Base-by-base conservation (phyloP, 2,329 filamentous ascomycete species). In the Stachybotrys elegans region DNA sequence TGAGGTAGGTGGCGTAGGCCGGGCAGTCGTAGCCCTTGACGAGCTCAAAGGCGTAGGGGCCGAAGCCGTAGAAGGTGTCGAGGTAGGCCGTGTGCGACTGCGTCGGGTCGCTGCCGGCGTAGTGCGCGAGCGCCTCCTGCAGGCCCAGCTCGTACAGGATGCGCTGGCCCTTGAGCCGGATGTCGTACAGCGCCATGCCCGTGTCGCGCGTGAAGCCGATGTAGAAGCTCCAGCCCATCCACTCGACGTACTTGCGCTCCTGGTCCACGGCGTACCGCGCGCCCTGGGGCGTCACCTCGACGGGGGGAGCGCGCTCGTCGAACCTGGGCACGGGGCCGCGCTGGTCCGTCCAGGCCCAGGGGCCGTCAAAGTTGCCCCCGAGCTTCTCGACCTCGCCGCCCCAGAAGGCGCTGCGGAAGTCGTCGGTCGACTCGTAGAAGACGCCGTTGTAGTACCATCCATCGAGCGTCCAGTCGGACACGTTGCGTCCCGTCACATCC, bases 91-190 rank as follows among this genome's bases (percentile, higher is more conserved):
- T 70, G 16, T 67, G 67, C 2, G 68, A 68, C 50, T 70, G 66
- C 3, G 68, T 55, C 0, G 72, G 75, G 40, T 77, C 71, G 36
- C 63, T 66, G 5, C 72, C 59, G 2, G 73, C 70, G 43, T 78
- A 78, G 43, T 76, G 72, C 1, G 75, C 69, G 8, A 78, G 56
- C 0, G 76, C 75, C 56, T 81, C 76, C 53, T 79, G 72, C 0
- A 81, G 59, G 3, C 70, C 69, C 2, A 81, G 61, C 51, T 81
- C 76, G 46, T 80, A 81, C 9, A 81, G 59, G 6, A 81, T 57
- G 6, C 74, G 63, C 47, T 77, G 65, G n/a, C 73, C 75, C 51
- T 77, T 75, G 63, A 71, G 78, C n/a, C 65, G 60, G 37, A 81
- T 70, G 47, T 81, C 69, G 51, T 71, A 71, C 1, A 81, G 59